These are phyloP conservation scores for Gynandropsis gynandra DNA, from an alignment of 345 rosid species.

Conservation along the genomic window DNA sequence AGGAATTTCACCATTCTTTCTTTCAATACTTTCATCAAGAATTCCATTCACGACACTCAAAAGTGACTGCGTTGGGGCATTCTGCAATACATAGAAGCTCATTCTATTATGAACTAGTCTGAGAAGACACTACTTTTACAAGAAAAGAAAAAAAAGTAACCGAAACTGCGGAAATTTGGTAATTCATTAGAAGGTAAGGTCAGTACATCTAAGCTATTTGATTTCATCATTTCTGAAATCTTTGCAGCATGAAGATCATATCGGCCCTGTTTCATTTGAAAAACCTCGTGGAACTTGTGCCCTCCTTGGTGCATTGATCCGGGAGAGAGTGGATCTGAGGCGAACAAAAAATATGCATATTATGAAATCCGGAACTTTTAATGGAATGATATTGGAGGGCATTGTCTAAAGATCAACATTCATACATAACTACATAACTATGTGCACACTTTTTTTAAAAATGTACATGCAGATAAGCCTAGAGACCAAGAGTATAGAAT, in stretches of 20 bases:
- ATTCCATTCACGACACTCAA: slow-evolving; percentile 83
- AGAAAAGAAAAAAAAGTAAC: not conserved
- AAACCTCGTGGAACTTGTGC: slow-evolving; percentile 81
- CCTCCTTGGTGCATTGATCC: slow-evolving; percentile 52
- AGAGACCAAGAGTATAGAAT: not conserved
- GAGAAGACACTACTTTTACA: slow-evolving; percentile 2
- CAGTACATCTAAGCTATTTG: slow-evolving; percentile 70
- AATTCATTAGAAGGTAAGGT: too few species aligned
- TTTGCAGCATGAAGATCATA: slow-evolving; percentile 77
- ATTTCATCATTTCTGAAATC: slow-evolving; percentile 84
- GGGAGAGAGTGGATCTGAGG: slow-evolving; percentile 50
- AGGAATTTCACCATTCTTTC: slow-evolving; percentile 73
- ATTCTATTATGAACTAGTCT: slow-evolving; percentile 13
- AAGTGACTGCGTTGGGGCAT: slow-evolving; percentile 90
- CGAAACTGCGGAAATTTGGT: not conserved
- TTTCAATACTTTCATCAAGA: slow-evolving; percentile 82
- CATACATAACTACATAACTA: too few species aligned
- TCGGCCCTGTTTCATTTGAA: slow-evolving; percentile 76
- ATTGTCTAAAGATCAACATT: slow-evolving; percentile 25
- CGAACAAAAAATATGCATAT: not conserved
- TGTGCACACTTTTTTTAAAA: too few species aligned
- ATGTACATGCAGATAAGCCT: slow-evolving; percentile 16
- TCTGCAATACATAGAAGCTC: slow-evolving; percentile 41
- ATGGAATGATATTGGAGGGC: slow-evolving; percentile 12
- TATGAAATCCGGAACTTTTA: slow-evolving; percentile 4